These are phyloP conservation scores for grape (Vitis vinifera) DNA, from an alignment of 164 flowering plant species.

Conservation along the genomic window ASM3070453v1 NC_081812.1:14685001-14685500, in stretches of 20 bases:
- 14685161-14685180: conserved; percentile 67
- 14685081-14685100: neutral
- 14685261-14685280: conserved; percentile 69
- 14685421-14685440: conserved; percentile 46
- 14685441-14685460: conserved; percentile 68
- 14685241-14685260: conserved; percentile 70
- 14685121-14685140: conserved; percentile 44
- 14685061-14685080: neutral
- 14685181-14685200: conserved; percentile 72
- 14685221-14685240: conserved; percentile 72
- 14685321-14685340: too few relatives aligned
- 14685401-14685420: neutral
- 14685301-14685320: neutral
- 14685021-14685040: neutral
- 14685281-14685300: conserved; percentile 70
- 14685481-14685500: conserved; percentile 63
- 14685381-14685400: neutral
- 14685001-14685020: neutral
- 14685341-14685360: too few relatives aligned
- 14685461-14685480: conserved; percentile 68
- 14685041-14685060: neutral
- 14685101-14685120: too few relatives aligned
- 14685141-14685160: conserved; percentile 71
- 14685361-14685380: too few relatives aligned
- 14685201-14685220: conserved; percentile 73